Conservation (phyloP, 208 protist species). For the Crithidia acanthocephali region DNA sequence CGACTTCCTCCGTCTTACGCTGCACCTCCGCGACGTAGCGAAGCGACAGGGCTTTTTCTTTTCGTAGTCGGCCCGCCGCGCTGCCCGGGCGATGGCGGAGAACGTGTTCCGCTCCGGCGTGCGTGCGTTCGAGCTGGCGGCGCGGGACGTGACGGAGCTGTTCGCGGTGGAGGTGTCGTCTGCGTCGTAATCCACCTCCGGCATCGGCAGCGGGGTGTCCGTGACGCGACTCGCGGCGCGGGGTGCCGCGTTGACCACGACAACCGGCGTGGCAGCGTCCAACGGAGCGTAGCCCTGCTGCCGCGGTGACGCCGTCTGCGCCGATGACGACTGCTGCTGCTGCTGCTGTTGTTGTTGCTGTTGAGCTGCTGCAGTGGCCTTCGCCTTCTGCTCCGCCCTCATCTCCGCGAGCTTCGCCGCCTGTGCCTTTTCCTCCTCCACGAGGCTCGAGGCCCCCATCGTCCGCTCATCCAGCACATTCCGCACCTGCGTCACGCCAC, state of each 20-base stretch:
- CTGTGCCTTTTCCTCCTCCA: slow-evolving; percentile 18
- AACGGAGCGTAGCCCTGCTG: slow-evolving; percentile 13
- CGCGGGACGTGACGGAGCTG: slow-evolving; percentile 4
- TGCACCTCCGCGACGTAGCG: slow-evolving; percentile 38
- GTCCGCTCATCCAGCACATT: slow-evolving; percentile 37
- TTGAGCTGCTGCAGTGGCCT: neutral
- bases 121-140: neutral
- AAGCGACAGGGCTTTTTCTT: slow-evolving; percentile 35
- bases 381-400: neutral
- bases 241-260: neutral
- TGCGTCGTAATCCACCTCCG: neutral
- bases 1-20: slow-evolving; percentile 16
- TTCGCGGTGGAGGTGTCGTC: neutral
- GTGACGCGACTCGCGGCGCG: neutral
- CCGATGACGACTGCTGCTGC: neutral
- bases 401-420: slow-evolving; percentile 9
- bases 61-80: slow-evolving; percentile 28
- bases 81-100: slow-evolving; percentile 4
- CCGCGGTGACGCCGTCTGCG: neutral
- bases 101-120: neutral
- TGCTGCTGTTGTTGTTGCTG: neutral
- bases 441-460: slow-evolving; percentile 34
- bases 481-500: slow-evolving; percentile 33
- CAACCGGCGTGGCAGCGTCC: neutral
- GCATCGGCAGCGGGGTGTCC: slow-evolving; percentile 10